These are phyloP conservation scores for Phytophthora citrophthora DNA, from an alignment of 352 stramenopile species.

Conservation along the genomic window DNA sequence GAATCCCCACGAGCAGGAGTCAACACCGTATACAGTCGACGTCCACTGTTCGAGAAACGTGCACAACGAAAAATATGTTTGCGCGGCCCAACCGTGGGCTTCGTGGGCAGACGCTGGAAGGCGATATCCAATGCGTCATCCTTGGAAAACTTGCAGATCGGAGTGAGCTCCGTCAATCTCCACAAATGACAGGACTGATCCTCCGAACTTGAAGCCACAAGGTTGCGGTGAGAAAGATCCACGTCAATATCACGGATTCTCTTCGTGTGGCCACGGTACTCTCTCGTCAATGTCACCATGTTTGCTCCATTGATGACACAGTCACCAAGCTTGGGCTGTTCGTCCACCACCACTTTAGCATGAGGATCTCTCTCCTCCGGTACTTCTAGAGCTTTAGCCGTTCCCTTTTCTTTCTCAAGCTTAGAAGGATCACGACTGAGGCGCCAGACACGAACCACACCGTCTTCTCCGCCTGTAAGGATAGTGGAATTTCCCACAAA, in stretches of 20 bases:
- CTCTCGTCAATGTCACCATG: conserved; percentile 70
- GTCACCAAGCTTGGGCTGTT: conserved; percentile 65
- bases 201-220: conserved; percentile 79
- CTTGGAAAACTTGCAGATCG: conserved; percentile 77
- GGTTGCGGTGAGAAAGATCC: conserved; percentile 79
- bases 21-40: conserved; percentile 75
- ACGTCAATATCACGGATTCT: conserved; percentile 85
- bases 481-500: conserved; percentile 85
- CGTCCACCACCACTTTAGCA: conserved; percentile 24
- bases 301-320: conserved; percentile 51
- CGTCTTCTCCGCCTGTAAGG: conserved; percentile 84
- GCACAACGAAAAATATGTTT: conserved; percentile 88
- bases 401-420: conserved; percentile 49
- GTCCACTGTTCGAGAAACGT: conserved; percentile 73
- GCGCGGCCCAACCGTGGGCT: conserved; percentile 42
- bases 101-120: conserved; percentile 54
- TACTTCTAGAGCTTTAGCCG: conserved; percentile 45
- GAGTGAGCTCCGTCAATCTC: conserved; percentile 69
- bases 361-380: conserved; percentile 25
- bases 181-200: conserved; percentile 84
- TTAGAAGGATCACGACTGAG: conserved; percentile 59
- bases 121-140: conserved; percentile 77
- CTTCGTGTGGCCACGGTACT: conserved; percentile 81
- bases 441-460: conserved; percentile 76
- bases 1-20: conserved; percentile 78